These are phyloP conservation scores for Colletotrichum sojae DNA, from an alignment of 2,329 filamentous ascomycete genomes.

Conservation along the genomic window DNA sequence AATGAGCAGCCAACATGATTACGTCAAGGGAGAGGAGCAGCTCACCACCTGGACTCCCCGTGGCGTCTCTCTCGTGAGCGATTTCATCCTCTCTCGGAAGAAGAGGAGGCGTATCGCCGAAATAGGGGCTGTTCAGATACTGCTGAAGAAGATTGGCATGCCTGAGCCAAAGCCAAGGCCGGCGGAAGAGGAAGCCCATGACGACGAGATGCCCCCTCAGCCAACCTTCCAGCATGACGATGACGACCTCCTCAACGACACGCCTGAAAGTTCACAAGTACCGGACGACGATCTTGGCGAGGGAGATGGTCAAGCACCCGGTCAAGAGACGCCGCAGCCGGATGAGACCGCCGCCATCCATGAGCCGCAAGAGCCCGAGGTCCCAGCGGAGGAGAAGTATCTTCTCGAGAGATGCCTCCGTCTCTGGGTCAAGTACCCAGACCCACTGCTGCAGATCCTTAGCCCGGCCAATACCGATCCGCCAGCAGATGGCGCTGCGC, in stretches of 20 bases:
- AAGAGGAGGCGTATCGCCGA: slow-evolving; percentile 82
- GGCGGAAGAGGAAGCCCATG: slow-evolving; percentile 52
- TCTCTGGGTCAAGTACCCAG: slow-evolving; percentile 75
- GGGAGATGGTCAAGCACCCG: slow-evolving; percentile 42
- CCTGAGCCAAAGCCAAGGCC: slow-evolving; percentile 56
- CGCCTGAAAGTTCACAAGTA: slow-evolving; percentile 66
- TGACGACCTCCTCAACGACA: slow-evolving; percentile 71
- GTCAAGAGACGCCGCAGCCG: slow-evolving; percentile 43
- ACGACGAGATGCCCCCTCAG: slow-evolving; percentile 53
- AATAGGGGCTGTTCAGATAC: slow-evolving; percentile 80
- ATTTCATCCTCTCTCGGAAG: slow-evolving; percentile 84
- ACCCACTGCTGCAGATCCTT: slow-evolving; percentile 69
- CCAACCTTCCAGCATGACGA: slow-evolving; percentile 64
- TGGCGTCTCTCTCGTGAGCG: slow-evolving; percentile 90
- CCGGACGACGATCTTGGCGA: slow-evolving; percentile 50
- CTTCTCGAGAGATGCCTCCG: slow-evolving; percentile 70
- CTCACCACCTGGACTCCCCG: slow-evolving; percentile 88
- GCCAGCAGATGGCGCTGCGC: slow-evolving; percentile 72
- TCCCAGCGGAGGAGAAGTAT: slow-evolving; percentile 60
- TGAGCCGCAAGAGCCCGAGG: slow-evolving; percentile 49
- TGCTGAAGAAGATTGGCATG: slow-evolving; percentile 72
- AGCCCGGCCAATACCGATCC: slow-evolving; percentile 76
- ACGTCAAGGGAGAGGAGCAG: slow-evolving; percentile 95
- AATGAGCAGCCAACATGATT: slow-evolving; percentile 94
- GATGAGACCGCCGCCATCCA: slow-evolving; percentile 44